Evolutionary conservation across 305 asterid species (phyloP).

Genomic region (Fraxinus sp.): DNA sequence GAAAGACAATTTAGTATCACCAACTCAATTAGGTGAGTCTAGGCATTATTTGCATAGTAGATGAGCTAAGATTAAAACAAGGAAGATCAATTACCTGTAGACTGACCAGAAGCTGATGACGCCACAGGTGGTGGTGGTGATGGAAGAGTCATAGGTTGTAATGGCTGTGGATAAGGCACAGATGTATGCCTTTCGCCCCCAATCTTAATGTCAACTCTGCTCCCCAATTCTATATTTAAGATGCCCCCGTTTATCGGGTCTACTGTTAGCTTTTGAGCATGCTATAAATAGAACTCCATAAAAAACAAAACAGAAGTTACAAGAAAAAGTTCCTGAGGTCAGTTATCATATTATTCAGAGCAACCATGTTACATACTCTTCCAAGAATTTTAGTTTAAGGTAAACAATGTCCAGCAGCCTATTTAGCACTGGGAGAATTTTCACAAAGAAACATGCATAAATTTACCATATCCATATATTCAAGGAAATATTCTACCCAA

Average conservation of each 20-base stretch:
- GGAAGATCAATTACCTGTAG: constrained; percentile 12
- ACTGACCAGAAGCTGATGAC: constrained; percentile 53
- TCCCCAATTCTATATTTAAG: constrained; percentile 41
- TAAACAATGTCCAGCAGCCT: constrained; percentile 10
- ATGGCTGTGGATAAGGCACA: constrained; percentile 37
- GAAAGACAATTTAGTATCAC: neutral
- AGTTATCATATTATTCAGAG: neutral
- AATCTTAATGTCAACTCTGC: constrained; percentile 38
- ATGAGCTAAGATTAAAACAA: constrained; percentile 10
- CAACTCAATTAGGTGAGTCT: neutral
- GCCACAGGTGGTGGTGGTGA: constrained; percentile 29
- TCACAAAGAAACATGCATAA: neutral
- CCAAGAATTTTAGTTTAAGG: constrained; percentile 1
- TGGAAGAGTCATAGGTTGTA: constrained; percentile 40
- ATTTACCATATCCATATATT: neutral
- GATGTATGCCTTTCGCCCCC: constrained; percentile 40
- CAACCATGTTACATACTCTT: neutral
- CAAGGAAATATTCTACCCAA: neutral
- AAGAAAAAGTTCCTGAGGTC: neutral
- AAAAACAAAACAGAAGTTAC: constrained; percentile 15
- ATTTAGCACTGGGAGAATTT: constrained; percentile 6
- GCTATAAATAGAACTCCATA: neutral
- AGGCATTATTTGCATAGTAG: constrained; percentile 1
- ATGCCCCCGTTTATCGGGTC: neutral
- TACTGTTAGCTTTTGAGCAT: constrained; percentile 2